These are phyloP conservation scores for Phaeophleospora eucalypticola DNA, from an alignment of 2,329 filamentous ascomycete genomes.

Conservation along the genomic window DNA sequence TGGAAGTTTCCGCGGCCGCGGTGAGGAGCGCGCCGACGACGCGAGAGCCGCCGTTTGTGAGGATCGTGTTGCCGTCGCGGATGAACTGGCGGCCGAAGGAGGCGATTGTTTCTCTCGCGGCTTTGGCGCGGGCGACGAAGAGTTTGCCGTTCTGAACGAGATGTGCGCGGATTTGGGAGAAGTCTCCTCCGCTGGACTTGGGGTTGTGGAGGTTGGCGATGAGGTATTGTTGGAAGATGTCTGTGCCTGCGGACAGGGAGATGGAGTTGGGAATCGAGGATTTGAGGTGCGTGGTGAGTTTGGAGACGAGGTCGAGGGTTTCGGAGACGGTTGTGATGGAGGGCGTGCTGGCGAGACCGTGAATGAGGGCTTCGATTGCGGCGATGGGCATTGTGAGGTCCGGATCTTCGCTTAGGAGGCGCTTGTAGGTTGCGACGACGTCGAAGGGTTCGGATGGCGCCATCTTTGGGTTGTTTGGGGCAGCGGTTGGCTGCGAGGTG, in stretches of 20 bases:
- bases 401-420: constrained; percentile 63
- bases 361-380: constrained; percentile 85
- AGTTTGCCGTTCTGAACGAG: constrained; percentile 79
- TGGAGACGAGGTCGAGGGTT: constrained; percentile 79
- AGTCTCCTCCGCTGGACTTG: constrained; percentile 56
- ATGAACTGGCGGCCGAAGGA: constrained; percentile 74
- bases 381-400: constrained; percentile 95
- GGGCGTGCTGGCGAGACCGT: constrained; percentile 72
- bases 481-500: not conserved
- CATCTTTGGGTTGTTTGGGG: not conserved
- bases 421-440: constrained; percentile 63
- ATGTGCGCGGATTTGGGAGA: constrained; percentile 78
- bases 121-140: constrained; percentile 83
- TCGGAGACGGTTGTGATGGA: constrained; percentile 81
- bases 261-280: constrained; percentile 79
- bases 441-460: constrained; percentile 28
- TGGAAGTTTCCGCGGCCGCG: constrained; percentile 63
- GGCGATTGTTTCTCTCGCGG: constrained; percentile 78
- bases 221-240: constrained; percentile 92
- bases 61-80: constrained; percentile 70
- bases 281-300: constrained; percentile 73
- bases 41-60: constrained; percentile 84
- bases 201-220: constrained; percentile 62
- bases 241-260: constrained; percentile 86
- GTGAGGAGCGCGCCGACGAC: constrained; percentile 75